Evolutionary conservation across 2,329 filamentous ascomycete species (phyloP).

Genomic region (Exophiala bonariae): DNA sequence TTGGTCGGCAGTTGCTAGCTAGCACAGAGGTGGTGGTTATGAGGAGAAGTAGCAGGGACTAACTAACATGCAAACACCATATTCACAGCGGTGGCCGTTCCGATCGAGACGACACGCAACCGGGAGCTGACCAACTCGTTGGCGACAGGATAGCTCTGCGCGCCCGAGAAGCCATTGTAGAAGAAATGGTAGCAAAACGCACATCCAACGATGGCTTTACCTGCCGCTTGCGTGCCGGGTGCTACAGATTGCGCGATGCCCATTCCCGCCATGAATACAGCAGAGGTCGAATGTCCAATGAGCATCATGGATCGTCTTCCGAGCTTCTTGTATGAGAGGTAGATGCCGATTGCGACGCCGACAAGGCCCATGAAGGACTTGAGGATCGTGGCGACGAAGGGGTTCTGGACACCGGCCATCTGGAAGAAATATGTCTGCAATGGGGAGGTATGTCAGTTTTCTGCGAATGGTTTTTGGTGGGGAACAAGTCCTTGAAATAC

Average conservation of each 20-base stretch:
- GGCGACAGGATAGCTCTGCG: conserved; percentile 40
- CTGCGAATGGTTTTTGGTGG: too few relatives aligned
- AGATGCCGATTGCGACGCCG: conserved; percentile 38
- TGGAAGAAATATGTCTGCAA: conserved; percentile 58
- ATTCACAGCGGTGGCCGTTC: conserved; percentile 41
- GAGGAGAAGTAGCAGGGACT: too few relatives aligned
- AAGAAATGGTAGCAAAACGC: conserved; percentile 37
- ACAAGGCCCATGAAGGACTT: conserved; percentile 36
- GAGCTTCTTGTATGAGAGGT: conserved; percentile 37
- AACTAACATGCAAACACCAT: conserved; percentile 36
- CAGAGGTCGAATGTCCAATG: conserved; percentile 36
- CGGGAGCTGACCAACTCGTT: conserved; percentile 40
- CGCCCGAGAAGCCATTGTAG: conserved; percentile 41
- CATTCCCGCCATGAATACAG: conserved; percentile 38
- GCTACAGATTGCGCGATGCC: conserved; percentile 39
- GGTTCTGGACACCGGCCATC: conserved; percentile 26
- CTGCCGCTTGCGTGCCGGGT: conserved; percentile 32
- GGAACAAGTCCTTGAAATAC: background rate
- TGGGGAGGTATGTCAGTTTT: too few relatives aligned
- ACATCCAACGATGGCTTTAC: conserved; percentile 41
- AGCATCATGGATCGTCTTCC: conserved; percentile 30
- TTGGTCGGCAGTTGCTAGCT: too few relatives aligned
- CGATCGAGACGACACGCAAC: conserved; percentile 39
- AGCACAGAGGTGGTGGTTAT: background rate
- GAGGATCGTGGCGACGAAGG: conserved; percentile 34